phyloP scores from a whole-genome alignment of 139 green algal genomes.

The Nannochloris sp. region DNA sequence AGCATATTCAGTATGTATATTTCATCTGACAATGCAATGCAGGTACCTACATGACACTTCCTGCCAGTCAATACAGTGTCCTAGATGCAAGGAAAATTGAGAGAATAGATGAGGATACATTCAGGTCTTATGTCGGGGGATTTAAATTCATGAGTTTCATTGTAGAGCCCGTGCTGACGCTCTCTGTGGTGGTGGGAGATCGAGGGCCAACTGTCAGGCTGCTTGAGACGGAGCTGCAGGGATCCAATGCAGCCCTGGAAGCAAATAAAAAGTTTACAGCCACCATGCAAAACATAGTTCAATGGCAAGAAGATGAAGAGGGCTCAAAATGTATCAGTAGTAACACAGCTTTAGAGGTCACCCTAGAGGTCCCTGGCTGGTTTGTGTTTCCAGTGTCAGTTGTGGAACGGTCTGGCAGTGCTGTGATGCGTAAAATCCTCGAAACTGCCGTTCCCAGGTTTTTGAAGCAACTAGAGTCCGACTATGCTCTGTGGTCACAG shows the following conservation, averaged over 20 bases:
- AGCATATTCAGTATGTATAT: too few relatives aligned
- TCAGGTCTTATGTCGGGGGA: constrained; percentile 60
- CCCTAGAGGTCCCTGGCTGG: constrained; percentile 38
- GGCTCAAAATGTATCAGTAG: constrained; percentile 25
- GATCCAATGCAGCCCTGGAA: constrained; percentile 38
- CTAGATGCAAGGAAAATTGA: constrained; percentile 71
- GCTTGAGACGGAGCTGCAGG: constrained; percentile 55
- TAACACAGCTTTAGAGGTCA: constrained; percentile 32
- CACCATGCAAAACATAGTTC: constrained; percentile 68
- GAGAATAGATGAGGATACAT: constrained; percentile 65
- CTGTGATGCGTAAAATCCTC: constrained; percentile 58
- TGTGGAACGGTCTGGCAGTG: constrained; percentile 30
- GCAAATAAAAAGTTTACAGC: constrained; percentile 61
- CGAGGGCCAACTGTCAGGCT: constrained; percentile 65
- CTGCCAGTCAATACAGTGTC: constrained; percentile 78
- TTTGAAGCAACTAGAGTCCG: constrained; percentile 60
- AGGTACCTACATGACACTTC: constrained; percentile 69
- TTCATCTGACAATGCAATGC: background rate
- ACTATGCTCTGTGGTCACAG: constrained; percentile 66
- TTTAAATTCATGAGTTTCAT: constrained; percentile 57
- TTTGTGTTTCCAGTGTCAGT: constrained; percentile 26
- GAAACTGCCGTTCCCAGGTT: constrained; percentile 66
- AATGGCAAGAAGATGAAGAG: constrained; percentile 27
- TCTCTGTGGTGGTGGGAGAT: constrained; percentile 53
- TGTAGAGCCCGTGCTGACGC: constrained; percentile 70